Evolutionary conservation across 2,329 filamentous ascomycete species (phyloP).

Genomic region (Biscogniauxia marginata): DNA sequence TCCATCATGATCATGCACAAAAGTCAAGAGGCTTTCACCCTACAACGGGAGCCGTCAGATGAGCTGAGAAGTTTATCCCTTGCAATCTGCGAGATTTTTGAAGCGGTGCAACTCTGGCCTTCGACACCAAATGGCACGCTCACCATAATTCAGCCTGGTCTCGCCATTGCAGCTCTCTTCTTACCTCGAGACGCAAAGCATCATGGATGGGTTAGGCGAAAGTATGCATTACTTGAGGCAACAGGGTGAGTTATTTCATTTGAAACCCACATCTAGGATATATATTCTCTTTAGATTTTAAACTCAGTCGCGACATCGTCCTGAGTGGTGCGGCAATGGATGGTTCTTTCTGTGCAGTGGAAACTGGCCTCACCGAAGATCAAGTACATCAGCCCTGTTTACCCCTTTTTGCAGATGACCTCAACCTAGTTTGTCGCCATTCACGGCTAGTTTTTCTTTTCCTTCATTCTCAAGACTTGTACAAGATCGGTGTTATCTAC

Average conservation of each 20-base stretch:
- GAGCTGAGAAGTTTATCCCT: slow-evolving; percentile 64
- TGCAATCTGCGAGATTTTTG: slow-evolving; percentile 73
- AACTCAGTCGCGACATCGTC: neutral
- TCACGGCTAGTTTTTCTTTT: neutral
- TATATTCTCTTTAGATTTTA: neutral
- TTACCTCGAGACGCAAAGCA: slow-evolving; percentile 73
- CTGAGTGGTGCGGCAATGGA: neutral
- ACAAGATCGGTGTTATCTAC: neutral
- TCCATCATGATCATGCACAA: slow-evolving; percentile 78
- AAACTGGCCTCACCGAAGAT: neutral
- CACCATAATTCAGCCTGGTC: slow-evolving; percentile 69
- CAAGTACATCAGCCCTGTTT: neutral
- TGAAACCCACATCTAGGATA: too few species aligned
- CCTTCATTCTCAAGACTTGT: neutral
- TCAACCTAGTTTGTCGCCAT: neutral
- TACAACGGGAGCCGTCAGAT: slow-evolving; percentile 47
- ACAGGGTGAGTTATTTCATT: slow-evolving; percentile 64
- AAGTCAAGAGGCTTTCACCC: slow-evolving; percentile 63
- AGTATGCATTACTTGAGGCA: slow-evolving; percentile 75
- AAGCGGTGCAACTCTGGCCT: slow-evolving; percentile 72
- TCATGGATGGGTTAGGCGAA: slow-evolving; percentile 75
- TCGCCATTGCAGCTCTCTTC: slow-evolving; percentile 76
- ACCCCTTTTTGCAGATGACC: neutral
- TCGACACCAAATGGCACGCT: slow-evolving; percentile 67
- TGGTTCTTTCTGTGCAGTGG: neutral